Conservation (phyloP, 805 yeast species). For the Saccharomycopsis selenospora region DNA sequence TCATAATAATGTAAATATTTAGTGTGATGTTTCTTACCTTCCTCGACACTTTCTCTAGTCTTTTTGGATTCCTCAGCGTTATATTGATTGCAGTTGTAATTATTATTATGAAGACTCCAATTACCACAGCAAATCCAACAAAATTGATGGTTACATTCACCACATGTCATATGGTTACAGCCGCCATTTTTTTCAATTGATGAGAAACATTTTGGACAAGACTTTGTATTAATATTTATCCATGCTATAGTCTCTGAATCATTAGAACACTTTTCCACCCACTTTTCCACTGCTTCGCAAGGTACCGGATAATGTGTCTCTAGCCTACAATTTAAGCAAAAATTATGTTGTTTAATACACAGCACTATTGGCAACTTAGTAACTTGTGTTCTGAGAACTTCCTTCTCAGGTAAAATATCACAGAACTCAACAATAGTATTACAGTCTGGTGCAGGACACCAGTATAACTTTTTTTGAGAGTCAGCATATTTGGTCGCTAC, state of each 20-base stretch:
- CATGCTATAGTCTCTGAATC: slow-evolving; percentile 86
- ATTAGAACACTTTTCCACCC: slow-evolving; percentile 76
- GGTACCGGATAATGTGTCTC: slow-evolving; percentile 85
- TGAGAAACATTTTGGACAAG: slow-evolving; percentile 76
- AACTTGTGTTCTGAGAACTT: slow-evolving; percentile 21
- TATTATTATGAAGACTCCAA: slow-evolving; percentile 65
- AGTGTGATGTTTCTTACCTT: slow-evolving; percentile 43
- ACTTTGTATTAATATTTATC: slow-evolving; percentile 77
- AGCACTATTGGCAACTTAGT: slow-evolving; percentile 55
- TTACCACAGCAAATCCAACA: slow-evolving; percentile 87
- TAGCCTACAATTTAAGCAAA: slow-evolving; percentile 69
- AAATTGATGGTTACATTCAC: slow-evolving; percentile 67
- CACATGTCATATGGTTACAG: slow-evolving; percentile 92
- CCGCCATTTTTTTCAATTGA: slow-evolving; percentile 93
- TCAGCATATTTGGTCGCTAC: slow-evolving; percentile 42
- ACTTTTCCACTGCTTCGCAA: slow-evolving; percentile 56
- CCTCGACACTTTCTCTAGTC: slow-evolving; percentile 34
- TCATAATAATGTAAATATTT: slow-evolving; percentile 71
- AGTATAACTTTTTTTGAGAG: slow-evolving; percentile 43
- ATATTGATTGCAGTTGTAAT: slow-evolving; percentile 61
- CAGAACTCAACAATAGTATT: slow-evolving; percentile 43
- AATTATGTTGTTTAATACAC: slow-evolving; percentile 60
- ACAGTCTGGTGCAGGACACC: slow-evolving; percentile 89
- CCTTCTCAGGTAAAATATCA: slow-evolving; percentile 27
- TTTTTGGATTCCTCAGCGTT: slow-evolving; percentile 36